A percentile compares a stretch with the other conserved stretches of the same genome.
Conservation (phyloP, 1,284 basidiomycete genomes). For the Sphagnurus paluster region DNA sequence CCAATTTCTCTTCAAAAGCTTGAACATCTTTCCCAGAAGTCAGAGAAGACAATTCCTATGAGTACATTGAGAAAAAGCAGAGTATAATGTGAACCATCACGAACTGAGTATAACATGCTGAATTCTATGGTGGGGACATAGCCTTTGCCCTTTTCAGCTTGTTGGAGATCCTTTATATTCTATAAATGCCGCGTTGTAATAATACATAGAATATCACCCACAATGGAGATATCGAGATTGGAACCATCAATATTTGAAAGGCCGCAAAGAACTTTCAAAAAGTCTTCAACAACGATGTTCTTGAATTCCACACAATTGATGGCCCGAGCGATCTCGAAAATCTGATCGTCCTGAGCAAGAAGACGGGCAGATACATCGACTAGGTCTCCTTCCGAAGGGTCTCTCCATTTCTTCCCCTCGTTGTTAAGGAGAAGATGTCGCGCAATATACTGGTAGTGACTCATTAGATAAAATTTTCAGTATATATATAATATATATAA, state of each 20-base stretch:
- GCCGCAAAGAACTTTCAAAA: conserved; percentile 24
- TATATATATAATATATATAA: background rate
- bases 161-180: conserved; percentile 8
- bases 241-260: conserved; percentile 16
- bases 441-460: conserved; percentile 17
- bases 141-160: conserved; percentile 13
- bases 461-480: background rate
- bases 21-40: conserved; percentile 9
- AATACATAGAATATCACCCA: background rate
- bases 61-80: background rate
- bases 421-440: conserved; percentile 18
- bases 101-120: conserved; percentile 15
- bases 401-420: conserved; percentile 19
- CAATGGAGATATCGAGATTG: conserved; percentile 14
- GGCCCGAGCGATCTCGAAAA: conserved; percentile 21
- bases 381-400: conserved; percentile 5
- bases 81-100: background rate
- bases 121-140: conserved; percentile 16
- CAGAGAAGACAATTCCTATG: conserved; percentile 10
- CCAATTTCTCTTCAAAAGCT: conserved; percentile 3
- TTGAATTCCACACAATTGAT: conserved; percentile 26
- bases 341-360: conserved; percentile 21
- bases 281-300: conserved; percentile 24
- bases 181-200: background rate
- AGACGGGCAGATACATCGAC: conserved; percentile 3